Evolutionary conservation across 148 eudicot species (phyloP).

Genomic region (Talinum fruticosum): DNA sequence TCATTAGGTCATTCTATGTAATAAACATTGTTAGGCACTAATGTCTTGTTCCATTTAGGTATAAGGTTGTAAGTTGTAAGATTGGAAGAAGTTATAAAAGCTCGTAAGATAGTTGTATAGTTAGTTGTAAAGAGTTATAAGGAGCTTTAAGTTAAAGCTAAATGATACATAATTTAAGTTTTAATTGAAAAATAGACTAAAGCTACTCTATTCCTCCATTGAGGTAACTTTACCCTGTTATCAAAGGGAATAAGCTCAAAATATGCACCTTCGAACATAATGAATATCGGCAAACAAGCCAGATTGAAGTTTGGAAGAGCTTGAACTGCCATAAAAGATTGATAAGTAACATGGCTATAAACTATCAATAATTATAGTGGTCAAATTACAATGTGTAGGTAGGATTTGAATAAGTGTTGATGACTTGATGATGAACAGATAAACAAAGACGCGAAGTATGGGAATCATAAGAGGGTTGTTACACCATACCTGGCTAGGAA

Average conservation of each 20-base stretch:
- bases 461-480: neutral
- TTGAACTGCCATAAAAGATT: neutral
- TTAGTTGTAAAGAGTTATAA: too few relatives aligned
- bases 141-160: too few relatives aligned
- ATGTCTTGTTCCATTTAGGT: too few relatives aligned
- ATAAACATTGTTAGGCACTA: too few relatives aligned
- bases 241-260: neutral
- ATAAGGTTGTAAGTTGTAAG: too few relatives aligned
- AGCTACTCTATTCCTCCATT: neutral
- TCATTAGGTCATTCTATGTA: neutral
- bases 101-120: too few relatives aligned
- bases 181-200: too few relatives aligned
- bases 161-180: too few relatives aligned
- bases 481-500: conserved; percentile 44
- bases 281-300: neutral
- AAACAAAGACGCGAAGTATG: neutral
- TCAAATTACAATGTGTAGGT: neutral
- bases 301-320: neutral
- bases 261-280: neutral
- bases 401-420: neutral
- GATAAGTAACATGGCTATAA: neutral
- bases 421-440: neutral
- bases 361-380: neutral
- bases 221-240: neutral
- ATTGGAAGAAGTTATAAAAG: too few relatives aligned